Evolutionary conservation across 2,329 filamentous ascomycete species (phyloP).

Genomic region (Ascochyta viciae-villosae): DNA sequence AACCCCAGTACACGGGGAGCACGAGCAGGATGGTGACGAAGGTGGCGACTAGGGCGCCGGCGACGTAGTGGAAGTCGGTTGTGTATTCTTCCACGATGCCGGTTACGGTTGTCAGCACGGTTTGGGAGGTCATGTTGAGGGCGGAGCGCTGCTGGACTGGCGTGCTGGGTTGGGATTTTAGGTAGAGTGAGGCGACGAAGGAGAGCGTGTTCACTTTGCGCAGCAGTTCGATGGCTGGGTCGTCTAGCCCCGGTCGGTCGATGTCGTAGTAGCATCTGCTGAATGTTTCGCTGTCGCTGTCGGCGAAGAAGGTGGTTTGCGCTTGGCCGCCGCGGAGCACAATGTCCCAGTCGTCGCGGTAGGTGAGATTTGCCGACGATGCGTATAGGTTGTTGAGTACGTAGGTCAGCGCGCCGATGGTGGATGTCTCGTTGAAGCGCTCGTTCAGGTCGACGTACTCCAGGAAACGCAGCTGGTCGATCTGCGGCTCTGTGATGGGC

Average conservation of each 20-base stretch:
- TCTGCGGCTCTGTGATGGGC: constrained; percentile 17
- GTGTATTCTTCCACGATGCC: constrained; percentile 38
- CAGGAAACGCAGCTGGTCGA: constrained; percentile 24
- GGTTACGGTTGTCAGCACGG: constrained; percentile 19
- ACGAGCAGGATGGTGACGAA: constrained; percentile 43
- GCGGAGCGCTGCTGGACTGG: constrained; percentile 4
- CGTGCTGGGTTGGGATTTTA: constrained; percentile 22
- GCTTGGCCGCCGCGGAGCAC: constrained; percentile 23
- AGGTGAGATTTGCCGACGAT: constrained; percentile 24
- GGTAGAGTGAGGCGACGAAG: constrained; percentile 26
- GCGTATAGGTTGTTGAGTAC: constrained; percentile 32
- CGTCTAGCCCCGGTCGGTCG: constrained; percentile 22
- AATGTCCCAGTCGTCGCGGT: constrained; percentile 26
- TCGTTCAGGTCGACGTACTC: constrained; percentile 25
- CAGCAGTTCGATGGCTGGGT: constrained; percentile 29
- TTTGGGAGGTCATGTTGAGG: constrained; percentile 17
- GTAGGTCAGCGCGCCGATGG: constrained; percentile 29
- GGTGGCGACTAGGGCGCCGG: constrained; percentile 39
- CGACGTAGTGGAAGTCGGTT: constrained; percentile 38
- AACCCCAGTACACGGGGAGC: constrained; percentile 45
- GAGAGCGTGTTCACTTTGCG: constrained; percentile 32
- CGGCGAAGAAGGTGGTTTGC: constrained; percentile 27
- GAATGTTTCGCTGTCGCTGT: constrained; percentile 14
- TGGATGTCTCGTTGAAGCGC: constrained; percentile 19
- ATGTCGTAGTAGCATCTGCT: constrained; percentile 29